Conservation (phyloP, 78 protist genomes). For the slime mould (Dictyostelium discoideum) region DNA sequence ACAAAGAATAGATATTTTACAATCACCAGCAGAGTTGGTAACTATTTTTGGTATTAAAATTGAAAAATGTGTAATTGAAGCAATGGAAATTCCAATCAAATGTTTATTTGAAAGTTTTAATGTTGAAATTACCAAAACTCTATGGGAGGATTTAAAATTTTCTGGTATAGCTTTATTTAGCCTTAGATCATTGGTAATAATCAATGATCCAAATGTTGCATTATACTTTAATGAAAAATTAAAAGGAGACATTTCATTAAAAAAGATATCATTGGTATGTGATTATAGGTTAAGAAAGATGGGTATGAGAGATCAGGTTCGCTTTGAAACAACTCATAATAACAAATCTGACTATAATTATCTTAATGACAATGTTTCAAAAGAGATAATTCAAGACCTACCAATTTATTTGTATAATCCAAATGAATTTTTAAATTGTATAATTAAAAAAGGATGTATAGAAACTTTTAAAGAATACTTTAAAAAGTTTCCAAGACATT, state of each 20-base stretch:
- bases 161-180: neutral
- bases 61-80: neutral
- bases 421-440: neutral
- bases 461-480: neutral
- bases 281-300: neutral
- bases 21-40: neutral
- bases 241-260: neutral
- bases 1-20: neutral
- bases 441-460: neutral
- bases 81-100: neutral
- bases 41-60: neutral
- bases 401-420: neutral
- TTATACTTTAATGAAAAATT: neutral
- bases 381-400: neutral
- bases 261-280: neutral
- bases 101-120: neutral
- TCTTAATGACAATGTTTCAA: neutral
- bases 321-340: neutral
- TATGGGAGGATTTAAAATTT: neutral
- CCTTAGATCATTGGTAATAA: neutral
- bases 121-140: neutral
- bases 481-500: neutral
- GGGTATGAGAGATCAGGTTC: neutral
- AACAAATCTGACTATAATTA: neutral
- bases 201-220: neutral